Evolutionary conservation across 78 protist species (phyloP).

Genomic region (Trichosphaerium sp.): DNA sequence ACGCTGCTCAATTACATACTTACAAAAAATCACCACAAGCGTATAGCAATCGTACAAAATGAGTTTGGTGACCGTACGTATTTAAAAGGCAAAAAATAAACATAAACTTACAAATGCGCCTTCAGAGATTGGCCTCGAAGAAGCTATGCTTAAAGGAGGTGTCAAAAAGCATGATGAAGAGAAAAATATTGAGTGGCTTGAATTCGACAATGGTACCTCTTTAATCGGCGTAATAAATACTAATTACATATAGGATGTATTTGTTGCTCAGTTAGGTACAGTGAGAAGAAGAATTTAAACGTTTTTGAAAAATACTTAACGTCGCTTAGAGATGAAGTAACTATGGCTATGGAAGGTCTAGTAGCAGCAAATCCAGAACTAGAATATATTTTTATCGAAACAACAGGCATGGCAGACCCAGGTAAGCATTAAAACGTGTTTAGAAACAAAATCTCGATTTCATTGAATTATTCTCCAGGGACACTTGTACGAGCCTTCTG

Average conservation of each 20-base stretch:
- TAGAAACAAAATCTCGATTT: too few relatives aligned
- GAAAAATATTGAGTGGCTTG: too few relatives aligned
- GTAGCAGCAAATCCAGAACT: constrained; percentile 13
- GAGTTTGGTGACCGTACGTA: constrained; percentile 26
- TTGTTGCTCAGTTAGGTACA: constrained; percentile 58
- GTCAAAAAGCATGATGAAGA: constrained; percentile 40
- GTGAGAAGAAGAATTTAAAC: constrained; percentile 3
- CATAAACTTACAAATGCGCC: neutral
- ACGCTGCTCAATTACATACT: constrained; percentile 47
- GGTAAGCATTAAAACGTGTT: too few relatives aligned
- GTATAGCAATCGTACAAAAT: constrained; percentile 52
- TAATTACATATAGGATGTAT: too few relatives aligned
- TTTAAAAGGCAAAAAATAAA: neutral
- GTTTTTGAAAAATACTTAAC: neutral
- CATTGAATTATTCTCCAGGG: constrained; percentile 48
- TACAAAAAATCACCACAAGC: constrained; percentile 38
- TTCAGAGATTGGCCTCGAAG: constrained; percentile 38
- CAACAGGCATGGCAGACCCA: constrained; percentile 65
- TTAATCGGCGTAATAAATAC: too few relatives aligned
- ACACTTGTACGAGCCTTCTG: constrained; percentile 49
- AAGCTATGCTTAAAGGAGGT: constrained; percentile 40
- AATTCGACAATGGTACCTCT: constrained; percentile 63
- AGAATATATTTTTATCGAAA: constrained; percentile 57
- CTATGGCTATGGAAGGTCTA: constrained; percentile 26
- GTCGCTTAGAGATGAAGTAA: constrained; percentile 18